Conservation (phyloP, 2,329 filamentous ascomycete genomes). For the Penicillium sp. region DNA sequence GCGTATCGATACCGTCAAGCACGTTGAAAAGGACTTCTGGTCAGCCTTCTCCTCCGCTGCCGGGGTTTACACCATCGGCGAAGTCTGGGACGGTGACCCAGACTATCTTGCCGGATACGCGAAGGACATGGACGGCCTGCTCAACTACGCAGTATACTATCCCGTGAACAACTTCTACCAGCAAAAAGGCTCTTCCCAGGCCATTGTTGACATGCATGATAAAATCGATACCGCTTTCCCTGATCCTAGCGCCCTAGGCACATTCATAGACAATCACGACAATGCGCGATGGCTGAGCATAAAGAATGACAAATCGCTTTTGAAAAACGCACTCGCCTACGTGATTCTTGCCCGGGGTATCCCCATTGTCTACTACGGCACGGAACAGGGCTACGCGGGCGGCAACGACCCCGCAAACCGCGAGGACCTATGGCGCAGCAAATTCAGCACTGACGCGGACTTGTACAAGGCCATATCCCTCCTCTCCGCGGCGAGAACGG, state of each 20-base stretch:
- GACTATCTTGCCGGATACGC: not conserved
- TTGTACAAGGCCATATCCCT: not conserved
- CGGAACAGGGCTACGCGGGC: not conserved
- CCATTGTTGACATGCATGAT: not conserved
- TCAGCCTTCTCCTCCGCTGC: not conserved
- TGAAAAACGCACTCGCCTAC: not conserved
- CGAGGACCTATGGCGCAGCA: not conserved
- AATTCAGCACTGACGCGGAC: not conserved
- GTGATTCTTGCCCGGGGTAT: not conserved
- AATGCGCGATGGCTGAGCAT: not conserved
- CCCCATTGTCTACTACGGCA: not conserved
- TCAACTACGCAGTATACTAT: not conserved
- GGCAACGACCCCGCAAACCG: not conserved
- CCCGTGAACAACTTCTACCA: not conserved
- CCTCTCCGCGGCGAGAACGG: not conserved
- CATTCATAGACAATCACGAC: not conserved
- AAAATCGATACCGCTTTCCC: not conserved
- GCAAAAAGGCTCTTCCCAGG: not conserved
- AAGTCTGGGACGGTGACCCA: not conserved
- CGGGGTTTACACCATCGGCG: not conserved
- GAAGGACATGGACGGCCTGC: not conserved
- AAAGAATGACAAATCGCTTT: not conserved
- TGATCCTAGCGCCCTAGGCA: not conserved
- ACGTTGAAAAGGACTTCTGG: not conserved
- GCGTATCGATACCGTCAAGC: not conserved